A percentile compares a stretch with the other conserved stretches of the same genome.
Conservation (phyloP, 2,329 filamentous ascomycete species). For the Tolypocladium album region DNA sequence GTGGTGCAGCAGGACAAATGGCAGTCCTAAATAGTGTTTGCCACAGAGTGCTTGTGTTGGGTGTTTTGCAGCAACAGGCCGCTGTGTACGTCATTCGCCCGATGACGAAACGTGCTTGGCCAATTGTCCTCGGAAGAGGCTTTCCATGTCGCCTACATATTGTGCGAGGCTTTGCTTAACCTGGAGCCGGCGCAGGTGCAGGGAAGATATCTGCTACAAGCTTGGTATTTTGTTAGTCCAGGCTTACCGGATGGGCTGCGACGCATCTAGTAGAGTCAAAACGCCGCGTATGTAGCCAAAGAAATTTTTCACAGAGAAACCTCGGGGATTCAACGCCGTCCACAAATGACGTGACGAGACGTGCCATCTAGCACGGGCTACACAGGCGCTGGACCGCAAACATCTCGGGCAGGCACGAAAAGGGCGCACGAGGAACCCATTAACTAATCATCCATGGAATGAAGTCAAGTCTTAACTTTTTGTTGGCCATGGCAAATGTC, state of each 20-base stretch:
- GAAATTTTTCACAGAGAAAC: neutral
- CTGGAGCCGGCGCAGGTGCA: neutral
- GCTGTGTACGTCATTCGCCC: neutral
- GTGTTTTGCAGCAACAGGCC: neutral
- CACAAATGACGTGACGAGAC: neutral
- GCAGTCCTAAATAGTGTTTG: conserved; percentile 12
- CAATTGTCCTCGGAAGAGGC: neutral
- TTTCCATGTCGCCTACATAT: neutral
- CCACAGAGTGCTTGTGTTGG: neutral
- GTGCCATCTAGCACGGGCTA: neutral
- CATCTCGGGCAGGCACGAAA: neutral
- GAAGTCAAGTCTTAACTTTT: neutral
- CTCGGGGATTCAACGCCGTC: neutral
- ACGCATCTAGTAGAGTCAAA: neutral
- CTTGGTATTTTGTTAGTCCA: neutral
- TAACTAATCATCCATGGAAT: neutral
- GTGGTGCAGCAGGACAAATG: conserved; percentile 17
- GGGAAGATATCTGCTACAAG: neutral
- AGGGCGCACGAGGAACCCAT: neutral
- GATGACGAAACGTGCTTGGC: too few species aligned
- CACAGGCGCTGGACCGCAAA: neutral
- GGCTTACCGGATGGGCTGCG: neutral
- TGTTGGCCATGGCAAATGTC: neutral
- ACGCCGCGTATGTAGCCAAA: neutral
- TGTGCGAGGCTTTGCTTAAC: neutral